Percentiles rank a stretch among this genome's conserved stretches.
phyloP scores from a whole-genome alignment of 1,284 basidiomycete genomes.

The Heterobasidion parviporum region DNA sequence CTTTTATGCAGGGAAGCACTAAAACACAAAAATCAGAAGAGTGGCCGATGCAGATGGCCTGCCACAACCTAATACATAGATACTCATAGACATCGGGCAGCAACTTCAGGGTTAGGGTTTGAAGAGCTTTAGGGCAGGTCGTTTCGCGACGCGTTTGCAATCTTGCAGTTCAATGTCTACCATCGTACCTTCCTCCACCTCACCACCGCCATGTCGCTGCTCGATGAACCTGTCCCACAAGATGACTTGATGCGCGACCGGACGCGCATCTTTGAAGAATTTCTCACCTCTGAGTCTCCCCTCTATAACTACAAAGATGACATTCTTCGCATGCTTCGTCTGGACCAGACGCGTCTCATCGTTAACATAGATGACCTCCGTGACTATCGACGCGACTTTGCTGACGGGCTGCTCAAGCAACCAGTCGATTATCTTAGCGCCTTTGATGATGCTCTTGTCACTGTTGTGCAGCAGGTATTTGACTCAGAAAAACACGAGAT shows the following conservation, averaged over 20 bases:
- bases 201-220: slow-evolving; percentile 43
- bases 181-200: slow-evolving; percentile 14
- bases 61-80: too few species aligned
- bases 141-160: slow-evolving; percentile 5
- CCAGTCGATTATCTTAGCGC: slow-evolving; percentile 90
- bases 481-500: slow-evolving; percentile 83
- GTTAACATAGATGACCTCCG: slow-evolving; percentile 97
- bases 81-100: too few species aligned
- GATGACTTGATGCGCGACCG: slow-evolving; percentile 75
- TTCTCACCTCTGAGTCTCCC: slow-evolving; percentile 74
- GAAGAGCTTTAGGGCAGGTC: slow-evolving; percentile 20
- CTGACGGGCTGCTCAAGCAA: slow-evolving; percentile 79
- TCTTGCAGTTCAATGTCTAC: slow-evolving; percentile 7
- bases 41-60: not conserved
- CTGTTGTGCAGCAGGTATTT: slow-evolving; percentile 69
- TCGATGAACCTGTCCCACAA: slow-evolving; percentile 47
- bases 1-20: not conserved
- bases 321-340: slow-evolving; percentile 79
- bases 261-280: slow-evolving; percentile 79
- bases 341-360: slow-evolving; percentile 83
- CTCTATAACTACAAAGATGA: slow-evolving; percentile 83
- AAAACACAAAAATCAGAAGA: not conserved
- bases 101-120: not conserved
- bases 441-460: slow-evolving; percentile 79
- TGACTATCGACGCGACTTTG: slow-evolving; percentile 82